A percentile compares a stretch with the other conserved stretches of the same genome.
These are phyloP conservation scores for Cymodocea nodosa DNA, from an alignment of 116 monocot species.

Conservation along the genomic window DNA sequence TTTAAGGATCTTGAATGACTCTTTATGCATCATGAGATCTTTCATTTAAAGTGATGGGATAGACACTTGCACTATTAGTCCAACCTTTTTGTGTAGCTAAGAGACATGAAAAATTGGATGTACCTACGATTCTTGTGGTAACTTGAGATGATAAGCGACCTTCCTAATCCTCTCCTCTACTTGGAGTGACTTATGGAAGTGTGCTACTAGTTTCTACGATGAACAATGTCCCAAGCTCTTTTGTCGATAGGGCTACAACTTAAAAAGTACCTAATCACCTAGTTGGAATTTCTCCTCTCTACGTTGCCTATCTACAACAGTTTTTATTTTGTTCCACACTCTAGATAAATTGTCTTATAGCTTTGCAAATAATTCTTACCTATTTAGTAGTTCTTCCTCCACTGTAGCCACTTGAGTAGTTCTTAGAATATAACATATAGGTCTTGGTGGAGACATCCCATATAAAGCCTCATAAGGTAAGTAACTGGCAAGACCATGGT, in stretches of 20 bases:
- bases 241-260: too few relatives aligned
- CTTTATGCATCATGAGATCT: too few relatives aligned
- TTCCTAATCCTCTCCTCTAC: neutral
- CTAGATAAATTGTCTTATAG: neutral
- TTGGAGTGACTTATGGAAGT: neutral
- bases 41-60: too few relatives aligned
- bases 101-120: constrained; percentile 1
- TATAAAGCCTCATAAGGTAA: constrained; percentile 8
- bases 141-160: neutral
- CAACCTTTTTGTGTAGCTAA: too few relatives aligned
- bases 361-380: too few relatives aligned
- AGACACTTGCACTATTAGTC: too few relatives aligned
- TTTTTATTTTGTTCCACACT: constrained; percentile 5
- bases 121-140: neutral
- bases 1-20: too few relatives aligned
- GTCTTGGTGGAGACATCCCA: neutral
- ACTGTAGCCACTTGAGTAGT: neutral
- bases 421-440: neutral
- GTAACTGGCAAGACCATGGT: neutral
- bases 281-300: too few relatives aligned
- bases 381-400: neutral
- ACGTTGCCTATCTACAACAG: too few relatives aligned
- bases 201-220: too few relatives aligned
- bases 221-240: too few relatives aligned
- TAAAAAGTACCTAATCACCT: too few relatives aligned